These are phyloP conservation scores for Ogataea nitratoaversa DNA, from an alignment of 805 yeast genomes.

Conservation along the genomic window DNA sequence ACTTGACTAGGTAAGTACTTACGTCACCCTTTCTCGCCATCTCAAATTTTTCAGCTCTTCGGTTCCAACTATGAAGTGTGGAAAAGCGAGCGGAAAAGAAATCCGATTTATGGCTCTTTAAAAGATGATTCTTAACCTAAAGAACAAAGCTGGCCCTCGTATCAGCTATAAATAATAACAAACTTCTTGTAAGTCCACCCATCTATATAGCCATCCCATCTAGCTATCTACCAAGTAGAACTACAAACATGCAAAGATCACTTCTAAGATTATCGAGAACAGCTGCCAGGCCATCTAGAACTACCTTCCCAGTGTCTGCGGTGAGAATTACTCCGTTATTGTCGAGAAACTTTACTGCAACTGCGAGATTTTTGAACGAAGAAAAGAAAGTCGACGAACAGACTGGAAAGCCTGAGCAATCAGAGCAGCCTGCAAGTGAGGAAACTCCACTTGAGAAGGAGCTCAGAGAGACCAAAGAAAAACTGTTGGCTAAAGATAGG, in stretches of 20 bases:
- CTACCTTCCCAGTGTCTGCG: constrained; percentile 2
- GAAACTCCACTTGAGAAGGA: constrained; percentile 28
- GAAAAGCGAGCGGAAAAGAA: no score
- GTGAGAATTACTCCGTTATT: constrained; percentile 3
- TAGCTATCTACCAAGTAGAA: no score
- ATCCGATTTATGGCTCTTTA: no score
- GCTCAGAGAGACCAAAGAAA: constrained; percentile 42
- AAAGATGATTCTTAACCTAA: no score
- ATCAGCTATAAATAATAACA: no score
- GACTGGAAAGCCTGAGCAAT: constrained; percentile 12
- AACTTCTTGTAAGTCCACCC: no score
- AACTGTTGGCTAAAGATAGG: constrained; percentile 57
- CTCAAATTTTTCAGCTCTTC: no score
- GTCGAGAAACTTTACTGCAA: constrained; percentile 21
- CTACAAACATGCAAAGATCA: constrained; percentile 28
- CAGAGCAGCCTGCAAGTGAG: constrained; percentile 11
- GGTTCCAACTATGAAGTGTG: no score
- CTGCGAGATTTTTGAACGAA: constrained; percentile 27
- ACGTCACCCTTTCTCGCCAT: no score
- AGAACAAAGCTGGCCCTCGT: no score
- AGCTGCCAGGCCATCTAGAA: constrained; percentile 11
- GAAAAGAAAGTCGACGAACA: constrained; percentile 13
- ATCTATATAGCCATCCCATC: no score
- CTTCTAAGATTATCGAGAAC: constrained; percentile 18
- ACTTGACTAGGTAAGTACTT: no score